Percentiles rank a stretch among this genome's conserved stretches.
Evolutionary conservation across 2,329 filamentous ascomycete species (phyloP).

Genomic region (Aspergillus cejpii): DNA sequence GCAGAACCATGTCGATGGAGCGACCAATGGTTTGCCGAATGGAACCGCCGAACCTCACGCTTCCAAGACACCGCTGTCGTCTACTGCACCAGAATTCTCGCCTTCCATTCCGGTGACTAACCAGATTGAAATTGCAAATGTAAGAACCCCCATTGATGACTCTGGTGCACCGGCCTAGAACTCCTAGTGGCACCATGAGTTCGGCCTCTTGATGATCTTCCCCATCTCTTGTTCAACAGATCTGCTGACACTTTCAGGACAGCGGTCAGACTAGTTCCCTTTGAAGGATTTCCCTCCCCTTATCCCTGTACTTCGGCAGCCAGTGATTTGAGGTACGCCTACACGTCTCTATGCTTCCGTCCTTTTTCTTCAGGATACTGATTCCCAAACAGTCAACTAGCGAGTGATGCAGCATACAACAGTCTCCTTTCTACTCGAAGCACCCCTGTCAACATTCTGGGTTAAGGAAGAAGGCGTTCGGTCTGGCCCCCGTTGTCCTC

Average conservation of each 20-base stretch:
- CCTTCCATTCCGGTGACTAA: conserved; percentile 35
- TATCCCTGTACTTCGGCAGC: conserved; percentile 30
- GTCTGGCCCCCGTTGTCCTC: neutral
- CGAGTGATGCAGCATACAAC: conserved; percentile 2
- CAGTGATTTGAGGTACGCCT: conserved; percentile 1
- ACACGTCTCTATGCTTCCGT: neutral
- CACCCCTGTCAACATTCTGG: conserved; percentile 39
- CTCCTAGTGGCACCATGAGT: conserved; percentile 27
- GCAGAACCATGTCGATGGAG: conserved; percentile 25
- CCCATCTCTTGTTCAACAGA: conserved; percentile 51
- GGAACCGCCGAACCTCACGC: conserved; percentile 32
- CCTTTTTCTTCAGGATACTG: neutral
- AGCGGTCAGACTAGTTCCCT: conserved; percentile 42
- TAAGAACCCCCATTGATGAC: conserved; percentile 30
- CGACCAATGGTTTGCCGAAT: conserved; percentile 37
- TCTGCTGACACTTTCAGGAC: conserved; percentile 50
- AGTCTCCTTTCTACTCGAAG: neutral
- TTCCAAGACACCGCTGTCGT: conserved; percentile 52
- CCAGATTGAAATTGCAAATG: conserved; percentile 34
- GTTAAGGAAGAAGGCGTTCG: neutral
- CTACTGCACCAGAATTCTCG: conserved; percentile 58
- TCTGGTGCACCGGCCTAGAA: conserved; percentile 44
- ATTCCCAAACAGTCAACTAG: conserved; percentile 2
- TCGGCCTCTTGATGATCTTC: conserved; percentile 37
- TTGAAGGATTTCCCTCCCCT: conserved; percentile 33